Evolutionary conservation across 495 filamentous ascomycete genomes (phyloP), one percentile per base, ranked within the genome.

Genomic region (Cercophora sp.): DNA sequence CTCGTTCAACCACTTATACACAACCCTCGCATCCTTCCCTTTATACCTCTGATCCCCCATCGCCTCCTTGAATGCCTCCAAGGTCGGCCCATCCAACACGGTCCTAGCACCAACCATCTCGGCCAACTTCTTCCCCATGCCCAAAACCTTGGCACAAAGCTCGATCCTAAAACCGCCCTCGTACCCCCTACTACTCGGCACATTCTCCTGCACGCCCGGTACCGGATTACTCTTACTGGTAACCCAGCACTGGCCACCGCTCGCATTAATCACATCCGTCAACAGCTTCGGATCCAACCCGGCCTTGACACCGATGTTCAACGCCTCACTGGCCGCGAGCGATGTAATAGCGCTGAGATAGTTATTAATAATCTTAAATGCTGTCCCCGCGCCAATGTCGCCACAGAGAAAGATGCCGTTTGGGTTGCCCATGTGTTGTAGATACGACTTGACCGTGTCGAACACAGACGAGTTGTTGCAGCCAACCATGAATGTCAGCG

Each of bases 401-500:
- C 64, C 64, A 40, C 68, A 66, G 24, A 66, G 60, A 47, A 69
- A 71, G 44, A 66, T 62, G 8, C 63, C 63, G 18, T 55, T 32
- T 4, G 52, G 48, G n/a, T 59, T 49, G 10, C 67, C 67, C 47
- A 73, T 65, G 31, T 58, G 52, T 18, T n/a, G 6, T 22, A 66
- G 46, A 24, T 59, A 47, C 3, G 58, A 53, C 23, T 56, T 29
- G 6, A 59, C 52, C 8, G 50, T 3, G 1, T 58, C 55, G 51
- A 62, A 64, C 8, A 58, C 43, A 13, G 10, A 29, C 26, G 0
- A 60, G 51, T 5, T 32, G 31, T 1, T 29, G 10, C 1, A 51
- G 52, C 67, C 67, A 13, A 67, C 60, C 65, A 70, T 70, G 55
- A 80, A 80, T 1, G 77, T 77, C 4, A 80, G 62, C 2, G 68